These are phyloP conservation scores for Graphium sp. DNA, from an alignment of 2,329 filamentous ascomycete species.

Conservation along the genomic window DNA sequence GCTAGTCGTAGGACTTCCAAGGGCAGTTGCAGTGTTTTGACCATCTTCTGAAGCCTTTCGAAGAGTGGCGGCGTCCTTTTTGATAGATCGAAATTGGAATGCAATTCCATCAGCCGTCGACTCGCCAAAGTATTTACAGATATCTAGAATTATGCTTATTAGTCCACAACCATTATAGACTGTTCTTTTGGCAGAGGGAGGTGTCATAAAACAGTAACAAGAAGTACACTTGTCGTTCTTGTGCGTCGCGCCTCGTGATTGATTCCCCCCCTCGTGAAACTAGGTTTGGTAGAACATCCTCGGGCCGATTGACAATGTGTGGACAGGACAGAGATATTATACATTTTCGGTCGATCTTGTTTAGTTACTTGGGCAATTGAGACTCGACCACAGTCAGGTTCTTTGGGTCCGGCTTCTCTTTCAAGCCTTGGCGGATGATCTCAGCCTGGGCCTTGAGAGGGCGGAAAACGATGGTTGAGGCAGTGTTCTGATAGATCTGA, in stretches of 20 bases:
- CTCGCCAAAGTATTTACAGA: slow-evolving; percentile 41
- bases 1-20: too few relatives aligned
- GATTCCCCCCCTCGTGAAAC: too few relatives aligned
- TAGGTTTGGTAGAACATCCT: too few relatives aligned
- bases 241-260: too few relatives aligned
- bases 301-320: too few relatives aligned
- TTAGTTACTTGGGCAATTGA: slow-evolving; percentile 18
- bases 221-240: too few relatives aligned
- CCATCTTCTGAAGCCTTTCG: slow-evolving; percentile 23
- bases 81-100: slow-evolving; percentile 42
- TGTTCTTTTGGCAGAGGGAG: too few relatives aligned
- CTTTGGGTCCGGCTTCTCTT: slow-evolving; percentile 21
- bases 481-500: slow-evolving; percentile 28
- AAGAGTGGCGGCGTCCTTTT: slow-evolving; percentile 31
- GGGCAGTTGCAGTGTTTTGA: slow-evolving; percentile 24
- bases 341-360: slow-evolving; percentile 18
- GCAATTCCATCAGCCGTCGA: slow-evolving; percentile 39
- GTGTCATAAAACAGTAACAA: background rate
- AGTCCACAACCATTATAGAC: too few relatives aligned
- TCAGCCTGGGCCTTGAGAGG: slow-evolving; percentile 23
- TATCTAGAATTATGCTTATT: slow-evolving; percentile 22
- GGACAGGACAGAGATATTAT: too few relatives aligned
- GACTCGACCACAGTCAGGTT: slow-evolving; percentile 18
- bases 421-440: slow-evolving; percentile 18
- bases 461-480: slow-evolving; percentile 34